Evolutionary conservation across 2,329 filamentous ascomycete genomes (phyloP).

Genomic region (Trichoderma lentiforme): DNA sequence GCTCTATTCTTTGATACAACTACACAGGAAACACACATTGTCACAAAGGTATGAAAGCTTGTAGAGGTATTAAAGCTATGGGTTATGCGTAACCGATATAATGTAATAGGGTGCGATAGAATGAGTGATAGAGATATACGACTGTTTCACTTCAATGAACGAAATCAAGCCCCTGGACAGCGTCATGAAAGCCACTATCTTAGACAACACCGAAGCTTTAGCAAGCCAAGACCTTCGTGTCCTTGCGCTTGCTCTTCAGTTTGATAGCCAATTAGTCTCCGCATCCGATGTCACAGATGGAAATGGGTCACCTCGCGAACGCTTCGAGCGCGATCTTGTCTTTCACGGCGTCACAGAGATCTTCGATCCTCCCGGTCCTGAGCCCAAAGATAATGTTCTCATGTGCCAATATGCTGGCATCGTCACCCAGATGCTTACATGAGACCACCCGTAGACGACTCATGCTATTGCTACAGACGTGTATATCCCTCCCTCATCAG

Average conservation of each 20-base stretch:
- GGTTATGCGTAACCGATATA: background rate
- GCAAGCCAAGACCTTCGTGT: constrained; percentile 65
- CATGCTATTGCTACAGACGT: constrained; percentile 58
- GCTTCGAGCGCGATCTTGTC: constrained; percentile 51
- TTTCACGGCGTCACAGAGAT: constrained; percentile 65
- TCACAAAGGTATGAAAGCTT: constrained; percentile 42
- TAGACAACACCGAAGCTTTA: constrained; percentile 64
- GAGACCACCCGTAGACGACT: constrained; percentile 61
- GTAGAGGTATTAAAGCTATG: too few species aligned
- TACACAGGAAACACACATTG: constrained; percentile 39
- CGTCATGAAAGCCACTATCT: constrained; percentile 47
- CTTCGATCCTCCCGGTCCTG: constrained; percentile 64
- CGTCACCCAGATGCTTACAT: constrained; percentile 64
- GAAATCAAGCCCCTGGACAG: constrained; percentile 33
- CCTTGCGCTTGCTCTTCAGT: constrained; percentile 53
- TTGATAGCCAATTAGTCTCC: constrained; percentile 14
- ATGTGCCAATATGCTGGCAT: constrained; percentile 58
- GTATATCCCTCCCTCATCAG: constrained; percentile 52
- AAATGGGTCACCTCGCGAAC: constrained; percentile 16
- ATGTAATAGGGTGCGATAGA: constrained; percentile 55
- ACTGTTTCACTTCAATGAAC: constrained; percentile 41
- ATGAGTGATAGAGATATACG: constrained; percentile 59
- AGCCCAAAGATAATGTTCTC: constrained; percentile 52
- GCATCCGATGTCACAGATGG: constrained; percentile 31
- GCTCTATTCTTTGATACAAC: constrained; percentile 44